A percentile compares a stretch with the other conserved stretches of the same genome.
Evolutionary conservation across 2,329 filamentous ascomycete species (phyloP).

Genomic region (Pyricularia sp.): DNA sequence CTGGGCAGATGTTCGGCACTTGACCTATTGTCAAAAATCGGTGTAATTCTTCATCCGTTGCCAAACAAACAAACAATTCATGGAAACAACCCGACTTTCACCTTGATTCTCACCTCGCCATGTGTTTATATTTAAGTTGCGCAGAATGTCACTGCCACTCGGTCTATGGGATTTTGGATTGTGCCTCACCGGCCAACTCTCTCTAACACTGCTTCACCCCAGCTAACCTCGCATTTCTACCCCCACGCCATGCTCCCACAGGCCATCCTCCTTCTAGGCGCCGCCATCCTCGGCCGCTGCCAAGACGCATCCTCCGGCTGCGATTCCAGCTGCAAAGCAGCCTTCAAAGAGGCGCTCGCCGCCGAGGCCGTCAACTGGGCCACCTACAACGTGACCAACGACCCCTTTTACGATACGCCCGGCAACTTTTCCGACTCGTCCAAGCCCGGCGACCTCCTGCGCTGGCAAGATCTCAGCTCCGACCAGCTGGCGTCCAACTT

Average conservation of each 20-base stretch:
- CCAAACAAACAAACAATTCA: not conserved
- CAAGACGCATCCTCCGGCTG: not conserved
- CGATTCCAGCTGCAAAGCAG: not conserved
- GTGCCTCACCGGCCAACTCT: not conserved
- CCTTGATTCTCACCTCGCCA: not conserved
- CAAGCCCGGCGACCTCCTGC: constrained; percentile 8
- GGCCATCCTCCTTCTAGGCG: not conserved
- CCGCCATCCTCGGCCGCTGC: not conserved
- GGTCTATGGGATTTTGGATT: not conserved
- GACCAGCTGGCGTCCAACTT: constrained; percentile 6
- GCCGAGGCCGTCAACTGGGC: not conserved
- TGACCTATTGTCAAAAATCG: not conserved
- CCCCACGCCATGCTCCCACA: not conserved
- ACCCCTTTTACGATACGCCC: not conserved
- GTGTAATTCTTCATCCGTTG: not conserved
- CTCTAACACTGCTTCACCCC: not conserved
- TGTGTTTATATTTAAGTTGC: not conserved
- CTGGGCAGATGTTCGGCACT: not conserved
- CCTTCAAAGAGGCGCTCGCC: not conserved
- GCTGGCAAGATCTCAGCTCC: constrained; percentile 9
- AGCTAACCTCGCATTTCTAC: not conserved
- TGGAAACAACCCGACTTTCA: not conserved
- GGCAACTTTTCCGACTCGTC: not conserved
- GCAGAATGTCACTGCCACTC: not conserved
- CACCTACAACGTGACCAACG: not conserved